Percentiles rank a stretch among this genome's conserved stretches.
Conservation (phyloP, 2,329 filamentous ascomycete species). For the Trematosphaeria pertusa region DNA sequence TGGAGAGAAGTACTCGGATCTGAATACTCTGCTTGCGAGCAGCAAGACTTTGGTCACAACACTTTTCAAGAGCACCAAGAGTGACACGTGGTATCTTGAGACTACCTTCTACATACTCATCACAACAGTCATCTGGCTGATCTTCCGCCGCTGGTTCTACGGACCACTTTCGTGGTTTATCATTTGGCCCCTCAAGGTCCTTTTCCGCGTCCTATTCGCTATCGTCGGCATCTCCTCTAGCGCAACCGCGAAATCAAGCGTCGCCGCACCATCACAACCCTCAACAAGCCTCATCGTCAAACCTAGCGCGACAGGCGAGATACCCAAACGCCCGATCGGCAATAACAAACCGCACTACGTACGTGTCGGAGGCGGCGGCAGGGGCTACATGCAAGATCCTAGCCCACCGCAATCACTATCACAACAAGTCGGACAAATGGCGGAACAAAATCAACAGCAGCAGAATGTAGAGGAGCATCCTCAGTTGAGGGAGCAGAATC, state of each 20-base stretch:
- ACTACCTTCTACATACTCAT: constrained; percentile 84
- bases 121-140: constrained; percentile 80
- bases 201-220: constrained; percentile 66
- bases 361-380: constrained; percentile 59
- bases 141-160: constrained; percentile 85
- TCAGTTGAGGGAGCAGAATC: constrained; percentile 24
- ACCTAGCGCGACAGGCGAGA: constrained; percentile 51
- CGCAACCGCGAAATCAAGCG: constrained; percentile 29
- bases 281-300: constrained; percentile 52
- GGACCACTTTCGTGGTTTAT: constrained; percentile 90
- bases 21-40: constrained; percentile 78
- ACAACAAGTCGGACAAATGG: constrained; percentile 54
- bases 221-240: constrained; percentile 61
- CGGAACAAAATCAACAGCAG: constrained; percentile 42
- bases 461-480: constrained; percentile 27
- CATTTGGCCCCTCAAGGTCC: constrained; percentile 77
- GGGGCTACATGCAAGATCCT: constrained; percentile 51
- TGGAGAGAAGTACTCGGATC: constrained; percentile 78
- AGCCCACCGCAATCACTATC: constrained; percentile 45
- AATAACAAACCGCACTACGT: constrained; percentile 44
- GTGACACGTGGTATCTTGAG: constrained; percentile 96
- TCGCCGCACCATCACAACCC: constrained; percentile 19
- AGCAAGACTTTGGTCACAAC: constrained; percentile 79
- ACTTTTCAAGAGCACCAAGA: constrained; percentile 87
- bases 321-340: constrained; percentile 38